A percentile compares a stretch with the other conserved stretches of the same genome.
phyloP scores from a whole-genome alignment of 2,329 filamentous ascomycete species.

The Ceratocystis eucalypticola region DNA sequence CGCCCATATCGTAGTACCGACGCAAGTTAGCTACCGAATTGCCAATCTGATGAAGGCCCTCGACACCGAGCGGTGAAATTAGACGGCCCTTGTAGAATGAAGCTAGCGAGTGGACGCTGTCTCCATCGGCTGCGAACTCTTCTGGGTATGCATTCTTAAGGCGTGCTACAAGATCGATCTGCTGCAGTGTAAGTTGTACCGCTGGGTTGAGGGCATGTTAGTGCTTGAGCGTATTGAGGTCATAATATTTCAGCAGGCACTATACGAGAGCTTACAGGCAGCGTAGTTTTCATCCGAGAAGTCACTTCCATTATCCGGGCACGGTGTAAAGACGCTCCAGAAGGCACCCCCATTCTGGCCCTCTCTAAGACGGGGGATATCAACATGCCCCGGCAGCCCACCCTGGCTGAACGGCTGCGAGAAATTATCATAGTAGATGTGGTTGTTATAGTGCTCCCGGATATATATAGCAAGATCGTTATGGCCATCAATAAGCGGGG shows the following conservation, averaged over 20 bases:
- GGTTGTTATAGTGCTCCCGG: constrained; percentile 53
- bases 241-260: background rate
- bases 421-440: constrained; percentile 64
- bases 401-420: constrained; percentile 60
- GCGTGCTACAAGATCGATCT: constrained; percentile 59
- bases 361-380: constrained; percentile 58
- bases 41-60: constrained; percentile 87
- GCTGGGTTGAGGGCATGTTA: constrained; percentile 28
- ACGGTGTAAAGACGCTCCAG: constrained; percentile 76
- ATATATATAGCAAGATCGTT: constrained; percentile 73
- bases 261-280: constrained; percentile 35
- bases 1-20: constrained; percentile 62
- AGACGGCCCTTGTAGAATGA: constrained; percentile 50
- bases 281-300: constrained; percentile 62
- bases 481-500: constrained; percentile 55
- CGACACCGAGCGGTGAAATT: constrained; percentile 67
- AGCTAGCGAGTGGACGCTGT: constrained; percentile 46
- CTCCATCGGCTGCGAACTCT: constrained; percentile 52
- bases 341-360: constrained; percentile 76
- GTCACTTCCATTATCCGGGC: constrained; percentile 57
- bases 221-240: background rate
- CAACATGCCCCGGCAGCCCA: constrained; percentile 56
- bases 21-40: constrained; percentile 68
- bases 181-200: constrained; percentile 55
- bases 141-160: constrained; percentile 50